These are phyloP conservation scores for Sextonia rubra DNA, from an alignment of 164 flowering plant species.

Conservation along the genomic window DNA sequence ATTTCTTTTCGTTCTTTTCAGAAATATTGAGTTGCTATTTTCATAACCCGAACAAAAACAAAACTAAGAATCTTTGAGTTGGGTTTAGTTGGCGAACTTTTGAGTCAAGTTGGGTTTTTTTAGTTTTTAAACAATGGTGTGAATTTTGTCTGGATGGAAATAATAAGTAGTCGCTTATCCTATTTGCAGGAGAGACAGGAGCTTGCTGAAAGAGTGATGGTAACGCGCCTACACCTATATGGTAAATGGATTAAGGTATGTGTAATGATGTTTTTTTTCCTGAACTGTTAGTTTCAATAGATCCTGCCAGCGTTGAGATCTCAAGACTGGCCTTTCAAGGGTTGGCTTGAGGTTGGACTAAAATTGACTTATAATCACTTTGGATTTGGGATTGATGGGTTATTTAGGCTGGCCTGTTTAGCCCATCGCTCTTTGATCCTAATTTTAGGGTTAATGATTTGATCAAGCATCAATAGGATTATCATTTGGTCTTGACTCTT, in stretches of 20 bases:
- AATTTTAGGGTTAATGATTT: no score
- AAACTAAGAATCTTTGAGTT: no score
- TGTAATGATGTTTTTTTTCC: neutral
- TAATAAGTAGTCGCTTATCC: neutral
- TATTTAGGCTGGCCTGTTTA: no score
- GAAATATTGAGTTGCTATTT: neutral
- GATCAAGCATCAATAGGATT: no score
- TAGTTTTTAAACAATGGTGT: no score
- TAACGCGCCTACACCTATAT: conserved; percentile 88
- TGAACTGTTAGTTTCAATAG: neutral
- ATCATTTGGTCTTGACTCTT: no score
- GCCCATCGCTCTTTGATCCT: no score
- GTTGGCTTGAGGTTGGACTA: neutral
- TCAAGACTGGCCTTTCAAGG: neutral
- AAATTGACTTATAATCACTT: no score
- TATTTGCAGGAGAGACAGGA: conserved; percentile 66
- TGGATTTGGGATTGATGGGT: no score
- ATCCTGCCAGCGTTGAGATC: neutral
- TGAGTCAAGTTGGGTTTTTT: neutral
- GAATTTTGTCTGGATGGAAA: neutral
- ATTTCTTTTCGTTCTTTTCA: neutral
- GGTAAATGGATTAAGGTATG: conserved; percentile 90
- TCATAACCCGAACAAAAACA: no score
- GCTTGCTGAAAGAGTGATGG: conserved; percentile 95
- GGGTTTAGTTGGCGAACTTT: no score